These are phyloP conservation scores for Kernera saxatilis DNA, from an alignment of 345 rosid species.

Conservation along the genomic window DNA sequence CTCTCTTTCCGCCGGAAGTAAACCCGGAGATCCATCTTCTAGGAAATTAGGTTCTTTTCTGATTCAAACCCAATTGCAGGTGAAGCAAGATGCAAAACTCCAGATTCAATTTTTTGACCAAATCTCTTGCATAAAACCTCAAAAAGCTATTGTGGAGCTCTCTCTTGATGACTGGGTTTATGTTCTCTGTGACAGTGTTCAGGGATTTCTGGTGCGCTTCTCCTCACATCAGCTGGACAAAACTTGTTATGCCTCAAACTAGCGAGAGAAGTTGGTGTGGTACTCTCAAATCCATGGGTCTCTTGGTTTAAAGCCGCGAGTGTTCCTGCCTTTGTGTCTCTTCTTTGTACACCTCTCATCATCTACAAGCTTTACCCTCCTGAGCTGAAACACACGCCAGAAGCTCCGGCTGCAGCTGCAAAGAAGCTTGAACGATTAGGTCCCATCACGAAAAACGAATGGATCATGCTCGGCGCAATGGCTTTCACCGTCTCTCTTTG, in stretches of 20 bases:
- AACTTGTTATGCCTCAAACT: constrained; percentile 87
- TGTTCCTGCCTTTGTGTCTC: constrained; percentile 70
- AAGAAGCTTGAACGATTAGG: constrained; percentile 77
- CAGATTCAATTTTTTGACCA: too few species aligned
- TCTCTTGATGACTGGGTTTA: not conserved
- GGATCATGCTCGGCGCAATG: constrained; percentile 88
- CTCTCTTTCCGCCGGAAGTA: constrained; percentile 74
- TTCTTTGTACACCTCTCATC: constrained; percentile 68
- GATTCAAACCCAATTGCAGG: constrained; percentile 83
- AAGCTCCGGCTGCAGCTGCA: constrained; percentile 90
- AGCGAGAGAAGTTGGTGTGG: constrained; percentile 89
- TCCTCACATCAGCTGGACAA: constrained; percentile 94
- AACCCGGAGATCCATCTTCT: constrained; percentile 59
- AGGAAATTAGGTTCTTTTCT: constrained; percentile 75
- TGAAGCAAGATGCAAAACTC: not conserved
- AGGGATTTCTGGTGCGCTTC: constrained; percentile 81
- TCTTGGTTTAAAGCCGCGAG: constrained; percentile 92
- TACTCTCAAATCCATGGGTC: constrained; percentile 76
- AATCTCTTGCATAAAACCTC: too few species aligned
- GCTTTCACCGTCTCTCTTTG: constrained; percentile 84
- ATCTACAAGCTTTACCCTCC: constrained; percentile 90
- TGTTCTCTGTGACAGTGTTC: constrained; percentile 52
- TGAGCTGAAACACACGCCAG: constrained; percentile 83
- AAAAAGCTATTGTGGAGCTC: too few species aligned
- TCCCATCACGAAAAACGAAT: constrained; percentile 71